These are phyloP conservation scores for Saccharomycopsis crataegensis DNA, from an alignment of 1,139 yeast species.

Conservation along the genomic window DNA sequence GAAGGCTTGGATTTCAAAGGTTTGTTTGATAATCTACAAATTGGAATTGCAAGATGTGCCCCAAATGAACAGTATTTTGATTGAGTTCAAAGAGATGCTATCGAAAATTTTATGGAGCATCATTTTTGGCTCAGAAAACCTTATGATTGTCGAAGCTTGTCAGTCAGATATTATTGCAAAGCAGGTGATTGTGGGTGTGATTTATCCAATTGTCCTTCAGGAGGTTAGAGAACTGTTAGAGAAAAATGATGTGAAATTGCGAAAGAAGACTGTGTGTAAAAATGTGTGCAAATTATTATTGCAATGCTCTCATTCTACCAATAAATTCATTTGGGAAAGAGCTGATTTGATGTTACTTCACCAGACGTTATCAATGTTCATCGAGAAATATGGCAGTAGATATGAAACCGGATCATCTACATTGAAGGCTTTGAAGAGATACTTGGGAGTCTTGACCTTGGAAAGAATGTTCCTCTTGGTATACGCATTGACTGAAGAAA, in stretches of 20 bases:
- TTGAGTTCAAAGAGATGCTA: constrained; percentile 2
- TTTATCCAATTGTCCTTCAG: constrained; percentile 15
- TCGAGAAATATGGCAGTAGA: constrained; percentile 28
- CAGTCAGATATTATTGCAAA: constrained; percentile 13
- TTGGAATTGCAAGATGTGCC: constrained; percentile 4
- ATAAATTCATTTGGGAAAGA: constrained; percentile 26
- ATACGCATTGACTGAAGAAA: constrained; percentile 19
- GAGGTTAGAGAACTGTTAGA: constrained; percentile 5
- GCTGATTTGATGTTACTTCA: constrained; percentile 29
- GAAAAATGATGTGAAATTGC: constrained; percentile 2
- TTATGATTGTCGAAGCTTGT: constrained; percentile 11
- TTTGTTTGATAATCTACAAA: constrained; percentile 13
- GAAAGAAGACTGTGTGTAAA: constrained; percentile 7
- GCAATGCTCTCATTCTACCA: constrained; percentile 18
- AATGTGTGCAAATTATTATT: constrained; percentile 18
- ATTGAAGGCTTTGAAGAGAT: constrained; percentile 25
- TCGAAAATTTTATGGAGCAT: constrained; percentile 8
- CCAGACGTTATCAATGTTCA: constrained; percentile 30
- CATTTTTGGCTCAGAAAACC: constrained; percentile 9
- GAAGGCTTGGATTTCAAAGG: constrained; percentile 14
- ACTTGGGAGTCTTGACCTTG: constrained; percentile 31
- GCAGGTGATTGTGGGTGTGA: constrained; percentile 10
- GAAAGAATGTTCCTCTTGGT: constrained; percentile 28
- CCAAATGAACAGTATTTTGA: constrained; percentile 1
- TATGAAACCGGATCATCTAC: constrained; percentile 16